Conservation (phyloP, 441 rosid species). For the Daphne laureola region DNA sequence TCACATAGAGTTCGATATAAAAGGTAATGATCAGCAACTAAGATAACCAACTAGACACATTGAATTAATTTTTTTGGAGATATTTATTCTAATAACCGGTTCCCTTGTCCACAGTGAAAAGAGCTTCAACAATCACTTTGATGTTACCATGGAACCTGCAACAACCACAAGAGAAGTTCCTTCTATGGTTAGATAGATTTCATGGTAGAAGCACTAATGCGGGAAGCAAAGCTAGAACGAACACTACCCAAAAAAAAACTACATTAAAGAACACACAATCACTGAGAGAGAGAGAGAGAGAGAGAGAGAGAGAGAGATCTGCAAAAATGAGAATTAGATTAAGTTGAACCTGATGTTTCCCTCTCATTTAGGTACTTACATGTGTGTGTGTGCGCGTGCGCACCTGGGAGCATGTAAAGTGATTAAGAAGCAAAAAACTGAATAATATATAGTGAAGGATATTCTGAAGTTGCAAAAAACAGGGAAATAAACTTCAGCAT, state of each 20-base stretch:
- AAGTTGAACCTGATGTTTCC: too few species aligned
- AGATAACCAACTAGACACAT: slow-evolving; percentile 20
- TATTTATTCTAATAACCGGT: slow-evolving; percentile 13
- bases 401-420: too few species aligned
- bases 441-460: too few species aligned
- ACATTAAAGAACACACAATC: neutral
- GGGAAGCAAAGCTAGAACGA: too few species aligned
- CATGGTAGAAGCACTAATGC: too few species aligned
- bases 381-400: too few species aligned
- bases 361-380: too few species aligned
- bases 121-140: slow-evolving; percentile 24
- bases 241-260: neutral
- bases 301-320: neutral
- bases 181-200: neutral
- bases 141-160: slow-evolving; percentile 38
- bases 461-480: too few species aligned
- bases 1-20: slow-evolving; percentile 6
- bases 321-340: too few species aligned
- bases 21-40: slow-evolving; percentile 15
- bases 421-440: too few species aligned
- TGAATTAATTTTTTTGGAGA: slow-evolving; percentile 5
- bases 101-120: slow-evolving; percentile 10
- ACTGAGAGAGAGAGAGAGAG: too few species aligned
- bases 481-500: too few species aligned
- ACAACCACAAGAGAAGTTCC: slow-evolving; percentile 6